Evolutionary conservation across 2,329 filamentous ascomycete genomes (phyloP).

Genomic region (Ophiocordyceps australis): DNA sequence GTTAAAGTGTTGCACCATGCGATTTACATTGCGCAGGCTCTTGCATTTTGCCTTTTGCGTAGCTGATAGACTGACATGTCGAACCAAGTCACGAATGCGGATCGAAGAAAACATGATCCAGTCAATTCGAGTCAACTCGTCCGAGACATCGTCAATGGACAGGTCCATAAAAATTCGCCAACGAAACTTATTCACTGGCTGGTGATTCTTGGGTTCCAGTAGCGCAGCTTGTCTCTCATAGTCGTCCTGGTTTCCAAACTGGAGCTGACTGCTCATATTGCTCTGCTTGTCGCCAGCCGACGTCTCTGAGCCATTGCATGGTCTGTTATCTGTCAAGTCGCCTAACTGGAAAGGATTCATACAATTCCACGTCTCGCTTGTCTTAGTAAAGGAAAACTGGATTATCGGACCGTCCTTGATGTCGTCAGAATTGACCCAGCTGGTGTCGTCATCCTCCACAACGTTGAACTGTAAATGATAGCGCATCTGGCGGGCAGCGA

Average conservation of each 20-base stretch:
- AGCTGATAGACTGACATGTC: slow-evolving; percentile 64
- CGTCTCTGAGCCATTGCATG: slow-evolving; percentile 26
- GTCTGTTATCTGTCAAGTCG: slow-evolving; percentile 22
- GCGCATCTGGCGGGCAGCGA: slow-evolving; percentile 72
- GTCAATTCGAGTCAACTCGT: slow-evolving; percentile 86
- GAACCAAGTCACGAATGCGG: slow-evolving; percentile 77
- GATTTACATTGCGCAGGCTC: slow-evolving; percentile 71
- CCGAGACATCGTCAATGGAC: slow-evolving; percentile 68
- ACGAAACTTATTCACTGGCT: slow-evolving; percentile 64
- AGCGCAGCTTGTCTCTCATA: slow-evolving; percentile 63
- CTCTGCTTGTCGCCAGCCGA: slow-evolving; percentile 20
- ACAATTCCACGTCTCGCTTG: slow-evolving; percentile 19
- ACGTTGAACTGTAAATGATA: slow-evolving; percentile 55
- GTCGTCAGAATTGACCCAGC: slow-evolving; percentile 76
- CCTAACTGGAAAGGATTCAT: slow-evolving; percentile 30
- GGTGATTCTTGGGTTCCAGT: slow-evolving; percentile 50
- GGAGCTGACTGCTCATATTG: slow-evolving; percentile 24
- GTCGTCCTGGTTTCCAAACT: slow-evolving; percentile 52
- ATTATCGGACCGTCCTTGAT: slow-evolving; percentile 14
- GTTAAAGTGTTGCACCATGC: slow-evolving; percentile 88
- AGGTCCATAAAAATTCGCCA: slow-evolving; percentile 86
- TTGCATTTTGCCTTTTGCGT: slow-evolving; percentile 58
- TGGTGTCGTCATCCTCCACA: slow-evolving; percentile 74
- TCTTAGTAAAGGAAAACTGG: slow-evolving; percentile 17
- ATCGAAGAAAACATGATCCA: slow-evolving; percentile 98